phyloP scores from a whole-genome alignment of 148 eudicot species.

The Talinum fruticosum region DNA sequence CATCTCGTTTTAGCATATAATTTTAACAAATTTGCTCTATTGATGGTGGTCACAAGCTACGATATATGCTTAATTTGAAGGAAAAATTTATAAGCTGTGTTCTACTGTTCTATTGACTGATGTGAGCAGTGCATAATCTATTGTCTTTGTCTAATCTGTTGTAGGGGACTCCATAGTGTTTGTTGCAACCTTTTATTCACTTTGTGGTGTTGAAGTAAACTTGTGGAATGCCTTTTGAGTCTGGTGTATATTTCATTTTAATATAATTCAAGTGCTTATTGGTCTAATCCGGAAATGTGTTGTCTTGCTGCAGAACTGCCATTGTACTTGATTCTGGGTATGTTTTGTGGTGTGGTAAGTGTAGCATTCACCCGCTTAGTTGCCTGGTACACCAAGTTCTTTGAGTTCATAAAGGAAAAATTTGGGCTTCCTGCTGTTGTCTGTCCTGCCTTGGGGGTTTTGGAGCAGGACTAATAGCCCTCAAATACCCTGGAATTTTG shows the following conservation, averaged over 20 bases:
- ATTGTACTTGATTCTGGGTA: constrained; percentile 84
- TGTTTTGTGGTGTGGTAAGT: constrained; percentile 94
- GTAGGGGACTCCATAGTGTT: background rate
- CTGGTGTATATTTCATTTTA: constrained; percentile 6
- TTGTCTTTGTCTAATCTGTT: background rate
- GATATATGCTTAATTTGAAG: background rate
- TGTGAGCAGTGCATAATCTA: background rate
- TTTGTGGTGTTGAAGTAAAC: background rate
- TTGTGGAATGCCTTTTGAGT: background rate
- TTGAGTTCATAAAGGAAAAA: constrained; percentile 74
- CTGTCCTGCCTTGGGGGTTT: constrained; percentile 90
- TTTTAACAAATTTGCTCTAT: background rate
- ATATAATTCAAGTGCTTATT: background rate
- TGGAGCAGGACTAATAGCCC: constrained; percentile 96
- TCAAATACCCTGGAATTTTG: constrained; percentile 82
- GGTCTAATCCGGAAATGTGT: constrained; percentile 18
- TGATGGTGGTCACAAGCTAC: background rate
- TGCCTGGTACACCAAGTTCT: constrained; percentile 60
- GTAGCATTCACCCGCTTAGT: constrained; percentile 76
- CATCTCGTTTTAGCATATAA: background rate
- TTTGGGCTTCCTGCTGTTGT: constrained; percentile 73
- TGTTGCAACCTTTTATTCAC: background rate
- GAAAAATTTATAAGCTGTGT: too few species aligned
- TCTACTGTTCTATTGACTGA: background rate
- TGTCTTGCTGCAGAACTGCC: constrained; percentile 73